phyloP scores from a whole-genome alignment of 345 rosid genomes.

The Trapa bicornis region DNA sequence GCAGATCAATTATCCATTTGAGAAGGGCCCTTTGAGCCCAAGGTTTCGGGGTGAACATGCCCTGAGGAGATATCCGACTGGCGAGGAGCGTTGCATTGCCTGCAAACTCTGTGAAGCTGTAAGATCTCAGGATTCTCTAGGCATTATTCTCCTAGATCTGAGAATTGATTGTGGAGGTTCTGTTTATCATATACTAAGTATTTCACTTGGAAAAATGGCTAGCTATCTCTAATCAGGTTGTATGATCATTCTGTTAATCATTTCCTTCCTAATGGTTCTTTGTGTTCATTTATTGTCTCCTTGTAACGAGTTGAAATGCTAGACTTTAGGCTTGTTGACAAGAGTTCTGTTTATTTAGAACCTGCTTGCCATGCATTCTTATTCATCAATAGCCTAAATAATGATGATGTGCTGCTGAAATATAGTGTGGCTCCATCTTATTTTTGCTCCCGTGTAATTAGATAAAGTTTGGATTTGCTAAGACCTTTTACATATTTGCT shows the following conservation, averaged over 20 bases:
- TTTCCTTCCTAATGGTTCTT: not conserved
- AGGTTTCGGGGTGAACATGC: conserved; percentile 97
- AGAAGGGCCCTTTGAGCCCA: conserved; percentile 96
- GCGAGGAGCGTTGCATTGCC: conserved; percentile 98
- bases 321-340: not conserved
- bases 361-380: not conserved
- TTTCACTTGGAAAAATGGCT: not conserved
- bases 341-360: not conserved
- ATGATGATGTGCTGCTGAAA: conserved; percentile 1
- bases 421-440: not conserved
- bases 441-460: too few relatives aligned
- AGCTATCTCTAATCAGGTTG: not conserved
- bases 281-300: not conserved
- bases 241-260: not conserved
- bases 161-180: not conserved
- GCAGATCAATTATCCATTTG: conserved; percentile 99
- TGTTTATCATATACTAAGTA: not conserved
- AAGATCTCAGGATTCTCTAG: conserved; percentile 9
- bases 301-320: not conserved
- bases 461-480: not conserved
- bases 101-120: conserved; percentile 99
- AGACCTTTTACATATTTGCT: not conserved
- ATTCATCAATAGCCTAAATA: not conserved
- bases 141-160: not conserved
- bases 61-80: conserved; percentile 77